Base-by-base conservation (phyloP, 768 basidiomycete genomes). In the Tylopilus intermedius region DNA sequence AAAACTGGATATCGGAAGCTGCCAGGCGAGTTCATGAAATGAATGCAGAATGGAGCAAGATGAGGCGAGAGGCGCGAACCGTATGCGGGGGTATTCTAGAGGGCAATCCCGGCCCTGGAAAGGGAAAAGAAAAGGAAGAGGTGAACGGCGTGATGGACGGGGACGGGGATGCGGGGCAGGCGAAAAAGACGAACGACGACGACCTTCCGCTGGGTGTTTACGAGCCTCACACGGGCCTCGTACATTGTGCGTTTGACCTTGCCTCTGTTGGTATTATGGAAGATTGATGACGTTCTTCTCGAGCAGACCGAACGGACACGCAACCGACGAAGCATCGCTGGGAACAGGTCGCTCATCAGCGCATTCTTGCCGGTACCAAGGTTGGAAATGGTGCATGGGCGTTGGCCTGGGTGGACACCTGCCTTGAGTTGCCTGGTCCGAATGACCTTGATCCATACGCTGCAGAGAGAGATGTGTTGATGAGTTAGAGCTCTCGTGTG, bases 1-100 rank as follows among this genome's bases (percentile, higher is more conserved):
- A 94, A 60, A 95, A 95, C 63, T 98, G 94, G 94, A 94, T 97
- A 89, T 76, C 70, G 62, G 79, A 86, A 70, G 84, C 84, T 55
- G 87, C 93, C 1, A 76, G 73, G 59, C 77, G 86, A 32, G 82
- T 84, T 2, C 60, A 71, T 5, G 83, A 88, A 42, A 74, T 83
- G 40, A 85, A 84, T 45, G 72, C 78, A 27, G 82, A 82, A 57
- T 90, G 83, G 83, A 58, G 73, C 24, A 78, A 74, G 62, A 78
- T 79, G 63, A 72, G 89, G 56, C 74, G 68, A 58, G 80, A 82
- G 47, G 73, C 76, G 15, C 63, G 83, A 59, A 79, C 72, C 50
- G 72, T 73, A 47, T 78, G 76, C 18, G 79, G 82, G 9, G 79
- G 80, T 5, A 59, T 78, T 15, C 69, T 72, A 18, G 70, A 74